Evolutionary conservation across 306 rosid species (phyloP), one percentile per base, ranked within the genome.

Genomic region (Pterocarpus macrocarpus): DNA sequence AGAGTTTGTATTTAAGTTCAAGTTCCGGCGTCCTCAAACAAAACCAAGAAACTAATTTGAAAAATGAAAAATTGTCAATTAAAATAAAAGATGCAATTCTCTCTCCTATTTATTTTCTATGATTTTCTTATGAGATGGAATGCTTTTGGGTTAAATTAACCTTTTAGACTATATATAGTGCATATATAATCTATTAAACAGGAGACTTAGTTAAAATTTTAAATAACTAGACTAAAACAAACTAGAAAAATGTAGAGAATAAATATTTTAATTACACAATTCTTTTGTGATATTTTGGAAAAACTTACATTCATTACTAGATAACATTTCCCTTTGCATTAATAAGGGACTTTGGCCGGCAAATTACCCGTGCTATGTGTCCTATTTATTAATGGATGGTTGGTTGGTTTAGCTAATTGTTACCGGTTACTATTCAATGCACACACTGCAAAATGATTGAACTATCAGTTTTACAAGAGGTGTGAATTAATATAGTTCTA

Each of bases 281-380:
- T 63, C 17, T 34, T 8, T 43, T 6, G 10, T 8, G 47, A 43
- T 50, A 50, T 50, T 13, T 33, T 45, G 8, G 14, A 53, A 39
- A 62, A 44, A 43, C 3, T 58, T 73, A 7, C 2, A 64, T 64
- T 36, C 8, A 43, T 43, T 12, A 35, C 6, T 22, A 58, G 38
- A 6, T 30, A 59, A 59, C 11, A 12, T 59, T 59, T 30, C 15
- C 13, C 65, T 59, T 16, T n/a, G 59, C 28, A 53, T 53, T 47
- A 76, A 64, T 17, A 64, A 33, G 65, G 71, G 39, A 17, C 30
- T 78, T 56, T 43, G 38, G 76, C 38, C 76, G 62, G 69, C 82
- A 67, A 57, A 57, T 30, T 43, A 49, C 49, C 50, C 14, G 50
- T 57, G 69, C 68, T 56, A 64, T 6, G 43, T 64, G 52, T 36